These are phyloP conservation scores for Trematosphaeria pertusa DNA, from an alignment of 2,329 filamentous ascomycete species.

Conservation along the genomic window DNA sequence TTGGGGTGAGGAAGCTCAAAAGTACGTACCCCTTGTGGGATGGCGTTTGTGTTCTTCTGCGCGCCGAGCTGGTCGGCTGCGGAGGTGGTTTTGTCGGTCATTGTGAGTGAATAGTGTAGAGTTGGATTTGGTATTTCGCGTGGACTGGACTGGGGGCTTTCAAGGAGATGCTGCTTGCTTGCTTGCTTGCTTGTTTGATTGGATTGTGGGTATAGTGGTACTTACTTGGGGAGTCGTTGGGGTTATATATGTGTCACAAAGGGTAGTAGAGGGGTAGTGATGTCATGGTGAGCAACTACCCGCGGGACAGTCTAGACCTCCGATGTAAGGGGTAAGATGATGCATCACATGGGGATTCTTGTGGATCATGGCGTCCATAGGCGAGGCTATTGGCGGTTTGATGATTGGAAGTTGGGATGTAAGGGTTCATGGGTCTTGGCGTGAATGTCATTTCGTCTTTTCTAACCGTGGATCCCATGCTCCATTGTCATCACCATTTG, in stretches of 20 bases:
- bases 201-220: too few relatives aligned
- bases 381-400: neutral
- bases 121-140: neutral
- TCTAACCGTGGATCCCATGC: neutral
- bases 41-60: constrained; percentile 38
- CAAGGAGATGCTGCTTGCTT: too few relatives aligned
- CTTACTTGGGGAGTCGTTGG: too few relatives aligned
- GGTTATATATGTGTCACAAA: constrained; percentile 3
- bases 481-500: neutral
- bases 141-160: neutral
- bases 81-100: constrained; percentile 29
- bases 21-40: constrained; percentile 28
- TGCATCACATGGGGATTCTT: constrained; percentile 1
- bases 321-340: too few relatives aligned
- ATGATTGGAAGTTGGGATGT: neutral
- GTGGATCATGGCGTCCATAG: neutral
- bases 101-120: constrained; percentile 15
- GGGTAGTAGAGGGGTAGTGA: neutral
- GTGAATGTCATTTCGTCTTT: neutral
- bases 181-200: too few relatives aligned
- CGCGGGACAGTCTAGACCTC: neutral
- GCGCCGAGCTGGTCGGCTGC: constrained; percentile 37
- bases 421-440: neutral
- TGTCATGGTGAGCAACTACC: neutral
- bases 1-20: neutral